Percentiles rank a stretch among this genome's conserved stretches.
Conservation (phyloP, 352 stramenopile genomes). For the Pythium pyrilobum region DNA sequence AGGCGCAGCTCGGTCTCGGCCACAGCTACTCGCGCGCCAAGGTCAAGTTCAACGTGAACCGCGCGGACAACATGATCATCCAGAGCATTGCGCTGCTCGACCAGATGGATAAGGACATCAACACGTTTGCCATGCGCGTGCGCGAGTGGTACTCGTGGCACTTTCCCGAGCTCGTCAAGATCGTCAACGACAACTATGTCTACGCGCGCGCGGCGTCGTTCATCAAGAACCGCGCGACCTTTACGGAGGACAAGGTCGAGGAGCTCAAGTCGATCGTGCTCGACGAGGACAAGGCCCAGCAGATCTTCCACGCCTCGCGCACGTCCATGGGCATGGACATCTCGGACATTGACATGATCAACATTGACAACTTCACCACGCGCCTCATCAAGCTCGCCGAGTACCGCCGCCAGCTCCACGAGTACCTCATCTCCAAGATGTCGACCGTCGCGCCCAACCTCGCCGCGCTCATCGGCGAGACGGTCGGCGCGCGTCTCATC, state of each 20-base stretch:
- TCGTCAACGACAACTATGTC: constrained; percentile 99
- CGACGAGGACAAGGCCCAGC: constrained; percentile 95
- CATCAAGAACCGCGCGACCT: constrained; percentile 92
- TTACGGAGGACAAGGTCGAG: constrained; percentile 78
- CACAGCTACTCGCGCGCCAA: constrained; percentile 99
- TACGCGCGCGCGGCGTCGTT: constrained; percentile 96
- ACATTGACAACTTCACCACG: constrained; percentile 98
- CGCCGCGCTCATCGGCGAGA: constrained; percentile 97
- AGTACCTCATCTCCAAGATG: constrained; percentile 98
- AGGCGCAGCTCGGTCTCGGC: constrained; percentile 98
- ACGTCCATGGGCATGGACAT: constrained; percentile 99
- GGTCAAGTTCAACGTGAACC: constrained; percentile 99
- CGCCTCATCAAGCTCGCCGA: constrained; percentile 98
- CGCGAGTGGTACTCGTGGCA: constrained; percentile 99
- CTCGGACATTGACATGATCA: constrained; percentile 99
- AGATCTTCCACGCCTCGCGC: constrained; percentile 92
- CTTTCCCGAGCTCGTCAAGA: constrained; percentile 99
- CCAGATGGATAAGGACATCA: constrained; percentile 99
- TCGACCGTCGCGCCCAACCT: constrained; percentile 98
- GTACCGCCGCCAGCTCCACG: constrained; percentile 95
- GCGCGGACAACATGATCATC: constrained; percentile 99
- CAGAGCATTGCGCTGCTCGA: constrained; percentile 99
- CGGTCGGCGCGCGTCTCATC: constrained; percentile 98
- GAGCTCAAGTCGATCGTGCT: constrained; percentile 92
- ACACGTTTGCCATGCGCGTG: constrained; percentile 99